Evolutionary conservation across 2,329 filamentous ascomycete genomes (phyloP).

Genomic region (Drechslerella coelobrocha): DNA sequence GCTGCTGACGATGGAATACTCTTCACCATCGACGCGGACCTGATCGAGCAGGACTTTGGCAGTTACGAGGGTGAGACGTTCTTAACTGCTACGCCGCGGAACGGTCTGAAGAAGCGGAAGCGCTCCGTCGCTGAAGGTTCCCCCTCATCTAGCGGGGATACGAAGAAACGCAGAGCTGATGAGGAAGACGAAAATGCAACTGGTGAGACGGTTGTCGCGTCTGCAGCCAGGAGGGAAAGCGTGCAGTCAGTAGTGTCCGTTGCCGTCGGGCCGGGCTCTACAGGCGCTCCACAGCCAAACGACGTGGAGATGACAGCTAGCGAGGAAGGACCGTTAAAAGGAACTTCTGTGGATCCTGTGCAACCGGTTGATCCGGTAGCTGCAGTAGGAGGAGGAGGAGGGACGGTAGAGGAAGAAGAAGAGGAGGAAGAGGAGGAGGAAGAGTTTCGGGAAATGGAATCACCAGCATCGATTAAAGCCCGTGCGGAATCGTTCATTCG

Average conservation of each 20-base stretch:
- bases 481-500: constrained; percentile 73
- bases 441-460: constrained; percentile 69
- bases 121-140: constrained; percentile 34
- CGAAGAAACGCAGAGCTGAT: constrained; percentile 46
- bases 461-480: constrained; percentile 69
- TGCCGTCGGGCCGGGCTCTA: not conserved
- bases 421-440: constrained; percentile 58
- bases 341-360: not conserved
- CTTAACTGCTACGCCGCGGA: constrained; percentile 48
- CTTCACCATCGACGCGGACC: constrained; percentile 56
- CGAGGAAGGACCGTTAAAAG: constrained; percentile 11
- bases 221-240: not conserved
- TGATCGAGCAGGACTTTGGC: constrained; percentile 79
- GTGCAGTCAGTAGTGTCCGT: not conserved
- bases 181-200: constrained; percentile 39
- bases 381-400: constrained; percentile 2
- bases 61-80: constrained; percentile 72
- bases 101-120: constrained; percentile 52
- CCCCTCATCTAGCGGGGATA: not conserved
- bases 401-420: not conserved
- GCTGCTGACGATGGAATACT: constrained; percentile 16
- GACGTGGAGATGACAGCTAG: constrained; percentile 42
- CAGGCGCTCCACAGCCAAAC: not conserved
- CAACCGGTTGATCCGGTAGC: not conserved
- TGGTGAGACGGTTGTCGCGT: constrained; percentile 51